Evolutionary conservation across 2,329 filamentous ascomycete species (phyloP), one percentile per base, ranked within the genome.

Genomic region (Colletotrichum tanaceti): DNA sequence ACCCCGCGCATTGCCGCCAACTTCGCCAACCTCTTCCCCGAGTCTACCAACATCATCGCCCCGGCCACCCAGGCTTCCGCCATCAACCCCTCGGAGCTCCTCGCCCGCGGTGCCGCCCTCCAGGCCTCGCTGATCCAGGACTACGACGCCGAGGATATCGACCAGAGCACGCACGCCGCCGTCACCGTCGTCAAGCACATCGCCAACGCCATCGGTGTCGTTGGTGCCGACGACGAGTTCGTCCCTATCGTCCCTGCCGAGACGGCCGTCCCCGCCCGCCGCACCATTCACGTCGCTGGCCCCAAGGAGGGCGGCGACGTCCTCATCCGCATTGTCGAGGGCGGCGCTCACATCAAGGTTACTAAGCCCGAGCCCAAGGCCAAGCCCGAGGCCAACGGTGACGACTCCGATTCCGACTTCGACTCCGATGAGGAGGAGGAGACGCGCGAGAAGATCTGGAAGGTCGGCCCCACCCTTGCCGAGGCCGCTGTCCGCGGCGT

Each of bases 151-250:
- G 90, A 93, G 73, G 95, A 98, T 78, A 97, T 99, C 74, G 93
- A 97, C 79, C 94, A 98, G 86, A 97, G 93, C 71, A 97, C 94
- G 55, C 95, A 99, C 85, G 91, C 96, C 60, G 93, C 94, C 77
- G 94, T 99, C 72, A 98, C 95, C 41, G 95, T 94, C 18, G 94
- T 97, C 60, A 93, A 94, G 75, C 96, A 99, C 84, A 90, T 97
- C 71, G 86, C 89, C 74, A 92, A 94, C 77, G 92, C 95, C 71
- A 92, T 99, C 71, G 96, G 96, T 78, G 91, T 98, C 61, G 86
- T 97, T 71, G 85, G 86, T 57, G 81, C 82, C 50, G 85, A 88
- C 68, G 90, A 92, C 72, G 83, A 89, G 69, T 98, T 98, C 83
- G 89, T 89, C 55, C 90, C 93, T 68, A 87, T 99, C 74, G 87